These are phyloP conservation scores for Torulaspora microellipsoides DNA, from an alignment of 805 yeast species.

Conservation along the genomic window DNA sequence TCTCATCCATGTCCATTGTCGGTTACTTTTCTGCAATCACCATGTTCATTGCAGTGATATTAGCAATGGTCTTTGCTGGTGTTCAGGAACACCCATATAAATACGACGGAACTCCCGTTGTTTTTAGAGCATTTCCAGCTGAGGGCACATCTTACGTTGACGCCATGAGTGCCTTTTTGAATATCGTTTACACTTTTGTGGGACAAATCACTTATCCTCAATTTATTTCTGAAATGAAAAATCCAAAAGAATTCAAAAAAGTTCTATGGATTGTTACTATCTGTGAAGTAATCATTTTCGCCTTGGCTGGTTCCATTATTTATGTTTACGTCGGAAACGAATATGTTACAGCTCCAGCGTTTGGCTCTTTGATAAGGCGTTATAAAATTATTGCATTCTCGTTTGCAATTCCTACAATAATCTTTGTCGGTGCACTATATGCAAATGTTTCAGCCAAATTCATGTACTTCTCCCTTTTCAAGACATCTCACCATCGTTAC, in stretches of 20 bases:
- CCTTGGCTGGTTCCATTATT: slow-evolving; percentile 53
- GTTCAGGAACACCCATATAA: slow-evolving; percentile 46
- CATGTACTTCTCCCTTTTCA: slow-evolving; percentile 44
- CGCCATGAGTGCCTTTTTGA: slow-evolving; percentile 53
- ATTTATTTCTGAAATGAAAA: slow-evolving; percentile 55
- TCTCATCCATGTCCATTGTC: slow-evolving; percentile 46
- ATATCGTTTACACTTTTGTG: slow-evolving; percentile 58
- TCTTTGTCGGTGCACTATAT: slow-evolving; percentile 53
- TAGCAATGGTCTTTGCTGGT: slow-evolving; percentile 52
- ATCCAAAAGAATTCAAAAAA: slow-evolving; percentile 54
- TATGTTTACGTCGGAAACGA: slow-evolving; percentile 55
- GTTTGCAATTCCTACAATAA: slow-evolving; percentile 56
- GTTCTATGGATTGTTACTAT: slow-evolving; percentile 49
- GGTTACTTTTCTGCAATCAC: slow-evolving; percentile 53
- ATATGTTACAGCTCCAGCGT: slow-evolving; percentile 56
- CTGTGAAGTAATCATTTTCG: slow-evolving; percentile 46
- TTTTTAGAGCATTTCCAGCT: slow-evolving; percentile 46
- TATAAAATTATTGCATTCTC: slow-evolving; percentile 54
- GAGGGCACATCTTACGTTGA: slow-evolving; percentile 49
- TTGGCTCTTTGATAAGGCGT: slow-evolving; percentile 45
- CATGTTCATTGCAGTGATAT: slow-evolving; percentile 52
- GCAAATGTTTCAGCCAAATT: slow-evolving; percentile 52
- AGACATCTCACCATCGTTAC: slow-evolving; percentile 41
- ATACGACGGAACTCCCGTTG: slow-evolving; percentile 39
- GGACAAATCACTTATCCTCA: slow-evolving; percentile 63